Evolutionary conservation across 768 basidiomycete species (phyloP), one percentile per base, ranked within the genome.

Genomic region (Auriscalpium vulgare): DNA sequence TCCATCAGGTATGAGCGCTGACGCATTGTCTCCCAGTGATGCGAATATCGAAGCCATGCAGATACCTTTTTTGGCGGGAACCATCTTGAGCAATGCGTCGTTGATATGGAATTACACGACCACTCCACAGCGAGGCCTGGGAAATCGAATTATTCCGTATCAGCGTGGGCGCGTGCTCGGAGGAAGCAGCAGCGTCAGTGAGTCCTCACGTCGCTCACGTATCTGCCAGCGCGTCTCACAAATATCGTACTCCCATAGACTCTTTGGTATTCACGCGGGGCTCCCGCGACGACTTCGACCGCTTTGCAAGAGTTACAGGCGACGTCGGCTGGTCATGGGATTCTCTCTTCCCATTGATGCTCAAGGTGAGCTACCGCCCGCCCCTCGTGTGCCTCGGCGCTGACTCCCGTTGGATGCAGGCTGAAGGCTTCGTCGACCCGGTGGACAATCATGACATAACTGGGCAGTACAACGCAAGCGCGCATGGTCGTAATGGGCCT

Each of bases 41-140:
- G 29, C 4, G 29, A 29, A 29, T 29, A 29, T 29, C 29, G 29
- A 29, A 29, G 29, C 29, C 29, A 7, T 7, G 29, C 29, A 29
- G 29, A 29, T 29, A 29, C 29, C 29, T 29, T 29, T 29, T 29
- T 4, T 29, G 29, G 29, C 29, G 29, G 29, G 4, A 29, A 29
- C 5, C 7, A 7, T 29, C 29, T 29, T 29, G 29, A 29, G 29
- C 3, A 58, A 56, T 19, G 63, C 63, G 2, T 38, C 58, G 1
- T 55, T 60, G 46, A 58, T 59, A 55, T 69, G 68, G 68, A 68
- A 69, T 56, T 69, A 64, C 49, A 66, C 64, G n/a, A 68, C 63
- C 6, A 53, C 55, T 3, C 58, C 67, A 1, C 68, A 69, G 52
- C 2, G 54, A 3, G 59, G 56, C 3, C 57, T 66, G 16, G 53